Evolutionary conservation across 2,329 filamentous ascomycete species (phyloP).

Genomic region (Phialocephala sp.): DNA sequence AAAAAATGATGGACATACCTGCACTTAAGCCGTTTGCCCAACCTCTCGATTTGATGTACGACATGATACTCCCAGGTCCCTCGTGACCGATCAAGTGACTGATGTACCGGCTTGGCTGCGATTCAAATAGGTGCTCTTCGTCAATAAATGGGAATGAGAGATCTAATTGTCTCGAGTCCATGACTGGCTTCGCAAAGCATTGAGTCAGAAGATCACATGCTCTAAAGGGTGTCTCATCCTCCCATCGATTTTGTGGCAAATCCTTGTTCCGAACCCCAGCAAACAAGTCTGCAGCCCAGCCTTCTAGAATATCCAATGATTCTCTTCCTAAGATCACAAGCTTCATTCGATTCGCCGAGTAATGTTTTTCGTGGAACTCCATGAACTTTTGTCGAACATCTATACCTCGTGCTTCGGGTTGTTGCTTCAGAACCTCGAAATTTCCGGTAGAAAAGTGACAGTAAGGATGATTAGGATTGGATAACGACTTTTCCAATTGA

Average conservation of each 20-base stretch:
- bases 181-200: slow-evolving; percentile 74
- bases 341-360: slow-evolving; percentile 79
- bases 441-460: slow-evolving; percentile 78
- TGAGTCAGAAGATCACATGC: slow-evolving; percentile 66
- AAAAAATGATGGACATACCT: slow-evolving; percentile 32
- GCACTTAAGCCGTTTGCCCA: slow-evolving; percentile 73
- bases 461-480: slow-evolving; percentile 73
- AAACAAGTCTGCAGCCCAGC: slow-evolving; percentile 73
- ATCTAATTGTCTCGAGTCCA: slow-evolving; percentile 70
- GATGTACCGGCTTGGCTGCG: slow-evolving; percentile 72
- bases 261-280: slow-evolving; percentile 71
- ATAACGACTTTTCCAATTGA: slow-evolving; percentile 72
- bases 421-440: slow-evolving; percentile 71
- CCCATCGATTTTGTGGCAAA: slow-evolving; percentile 69
- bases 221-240: slow-evolving; percentile 63
- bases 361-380: slow-evolving; percentile 72
- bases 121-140: slow-evolving; percentile 70
- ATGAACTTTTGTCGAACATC: slow-evolving; percentile 76
- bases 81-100: slow-evolving; percentile 77
- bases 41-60: slow-evolving; percentile 74
- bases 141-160: slow-evolving; percentile 73
- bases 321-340: slow-evolving; percentile 72
- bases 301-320: slow-evolving; percentile 68
- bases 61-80: slow-evolving; percentile 74
- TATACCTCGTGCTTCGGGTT: slow-evolving; percentile 69